These are phyloP conservation scores for Metarhizium guizhouense DNA, from an alignment of 2,329 filamentous ascomycete species.

Conservation along the genomic window DNA sequence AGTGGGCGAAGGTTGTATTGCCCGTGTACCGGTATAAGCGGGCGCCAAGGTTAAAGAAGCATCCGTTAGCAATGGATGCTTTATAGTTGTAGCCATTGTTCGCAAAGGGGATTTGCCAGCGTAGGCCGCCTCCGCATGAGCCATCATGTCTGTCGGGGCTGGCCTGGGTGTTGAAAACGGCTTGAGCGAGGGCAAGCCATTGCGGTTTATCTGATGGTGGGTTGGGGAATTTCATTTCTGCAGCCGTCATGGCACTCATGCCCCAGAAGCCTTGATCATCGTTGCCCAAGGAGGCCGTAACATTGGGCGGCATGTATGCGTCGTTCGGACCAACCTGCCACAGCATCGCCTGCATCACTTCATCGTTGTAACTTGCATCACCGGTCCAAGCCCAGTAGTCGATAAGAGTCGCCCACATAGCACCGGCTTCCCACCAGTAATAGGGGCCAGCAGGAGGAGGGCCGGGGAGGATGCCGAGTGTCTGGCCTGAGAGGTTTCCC, in stretches of 20 bases:
- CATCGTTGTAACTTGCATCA: conserved; percentile 47
- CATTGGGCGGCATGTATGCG: conserved; percentile 48
- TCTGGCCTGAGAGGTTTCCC: conserved; percentile 33
- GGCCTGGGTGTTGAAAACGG: no score
- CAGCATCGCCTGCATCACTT: conserved; percentile 41
- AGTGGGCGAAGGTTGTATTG: conserved; percentile 54
- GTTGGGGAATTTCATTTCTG: conserved; percentile 48
- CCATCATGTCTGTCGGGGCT: conserved; percentile 32
- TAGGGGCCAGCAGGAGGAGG: conserved; percentile 39
- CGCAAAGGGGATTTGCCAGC: conserved; percentile 69
- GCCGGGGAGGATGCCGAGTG: conserved; percentile 37
- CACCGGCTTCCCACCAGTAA: conserved; percentile 60
- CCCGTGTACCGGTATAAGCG: conserved; percentile 62
- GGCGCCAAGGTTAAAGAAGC: conserved; percentile 56
- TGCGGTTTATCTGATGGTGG: conserved; percentile 28
- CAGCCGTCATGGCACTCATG: conserved; percentile 52
- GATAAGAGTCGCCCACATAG: conserved; percentile 53
- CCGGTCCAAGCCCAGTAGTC: conserved; percentile 58
- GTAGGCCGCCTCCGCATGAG: conserved; percentile 52
- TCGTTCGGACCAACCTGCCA: conserved; percentile 42
- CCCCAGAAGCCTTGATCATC: conserved; percentile 62
- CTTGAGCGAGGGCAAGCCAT: no score
- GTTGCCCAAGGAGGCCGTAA: conserved; percentile 45
- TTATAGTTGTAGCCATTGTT: conserved; percentile 74
- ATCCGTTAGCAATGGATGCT: conserved; percentile 49